Percentiles rank a stretch among this genome's conserved stretches.
Evolutionary conservation across 768 basidiomycete species (phyloP).

Genomic region (Lyophyllum decastes): DNA sequence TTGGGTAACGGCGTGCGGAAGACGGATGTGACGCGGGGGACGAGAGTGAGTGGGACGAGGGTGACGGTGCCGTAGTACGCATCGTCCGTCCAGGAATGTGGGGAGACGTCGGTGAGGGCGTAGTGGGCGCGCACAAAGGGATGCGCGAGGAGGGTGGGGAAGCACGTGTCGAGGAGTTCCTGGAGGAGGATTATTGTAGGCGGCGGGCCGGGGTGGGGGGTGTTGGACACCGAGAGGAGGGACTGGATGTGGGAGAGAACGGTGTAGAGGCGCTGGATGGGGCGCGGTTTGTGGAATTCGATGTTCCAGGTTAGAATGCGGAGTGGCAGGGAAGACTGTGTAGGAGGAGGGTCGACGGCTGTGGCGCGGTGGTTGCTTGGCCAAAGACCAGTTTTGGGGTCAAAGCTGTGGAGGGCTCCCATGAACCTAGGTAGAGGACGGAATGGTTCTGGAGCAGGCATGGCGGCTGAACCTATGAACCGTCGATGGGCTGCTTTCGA

Average conservation of each 20-base stretch:
- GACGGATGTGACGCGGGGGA: constrained; percentile 28
- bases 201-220: constrained; percentile 31
- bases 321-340: background rate
- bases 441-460: background rate
- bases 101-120: constrained; percentile 37
- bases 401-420: background rate
- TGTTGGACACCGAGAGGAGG: too few species aligned
- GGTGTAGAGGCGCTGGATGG: constrained; percentile 32
- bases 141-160: constrained; percentile 38
- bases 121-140: constrained; percentile 47
- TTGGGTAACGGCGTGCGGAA: constrained; percentile 37
- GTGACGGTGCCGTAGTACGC: constrained; percentile 45
- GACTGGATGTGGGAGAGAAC: constrained; percentile 38
- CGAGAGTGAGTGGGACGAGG: constrained; percentile 44
- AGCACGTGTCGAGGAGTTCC: constrained; percentile 38
- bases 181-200: constrained; percentile 50
- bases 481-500: background rate
- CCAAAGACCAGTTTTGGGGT: background rate
- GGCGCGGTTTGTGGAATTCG: constrained; percentile 33
- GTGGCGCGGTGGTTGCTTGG: background rate
- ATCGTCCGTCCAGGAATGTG: constrained; percentile 29
- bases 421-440: background rate
- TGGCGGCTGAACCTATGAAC: background rate
- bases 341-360: background rate
- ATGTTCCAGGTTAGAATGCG: constrained; percentile 48